Percentiles rank a stretch among this genome's conserved stretches.
phyloP scores from a whole-genome alignment of 1,284 basidiomycete genomes.

The Golubevia pallescens region DNA sequence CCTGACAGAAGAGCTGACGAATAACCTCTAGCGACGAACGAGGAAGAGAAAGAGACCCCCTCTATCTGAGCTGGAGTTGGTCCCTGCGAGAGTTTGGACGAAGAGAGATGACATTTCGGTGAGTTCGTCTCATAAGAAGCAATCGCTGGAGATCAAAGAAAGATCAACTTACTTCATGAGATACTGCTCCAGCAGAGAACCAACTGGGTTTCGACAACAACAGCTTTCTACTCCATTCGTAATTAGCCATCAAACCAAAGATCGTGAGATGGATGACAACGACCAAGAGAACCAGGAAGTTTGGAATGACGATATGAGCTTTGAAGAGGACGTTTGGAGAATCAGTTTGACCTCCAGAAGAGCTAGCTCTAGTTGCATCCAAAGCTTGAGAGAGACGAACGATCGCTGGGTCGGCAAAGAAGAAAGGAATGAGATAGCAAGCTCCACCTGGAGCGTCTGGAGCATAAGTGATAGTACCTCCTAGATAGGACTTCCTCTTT shows the following conservation, averaged over 20 bases:
- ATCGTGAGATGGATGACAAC: slow-evolving; percentile 6
- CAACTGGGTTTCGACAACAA: slow-evolving; percentile 14
- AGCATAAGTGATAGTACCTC: neutral
- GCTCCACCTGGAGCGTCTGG: neutral
- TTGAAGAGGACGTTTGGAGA: slow-evolving; percentile 12
- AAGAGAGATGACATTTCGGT: neutral
- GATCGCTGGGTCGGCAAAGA: slow-evolving; percentile 24
- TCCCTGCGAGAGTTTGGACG: slow-evolving; percentile 1
- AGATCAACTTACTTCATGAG: slow-evolving; percentile 16
- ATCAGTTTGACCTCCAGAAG: neutral
- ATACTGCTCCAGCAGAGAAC: slow-evolving; percentile 17
- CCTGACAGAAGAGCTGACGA: neutral
- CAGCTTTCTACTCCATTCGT: slow-evolving; percentile 7
- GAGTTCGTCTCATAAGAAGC: neutral
- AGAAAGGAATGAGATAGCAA: slow-evolving; percentile 13
- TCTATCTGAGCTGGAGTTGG: slow-evolving; percentile 16
- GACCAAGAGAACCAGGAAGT: slow-evolving; percentile 10
- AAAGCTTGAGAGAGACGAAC: slow-evolving; percentile 17
- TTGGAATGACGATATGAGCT: slow-evolving; percentile 16
- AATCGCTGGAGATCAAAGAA: neutral
- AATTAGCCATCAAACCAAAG: slow-evolving; percentile 15
- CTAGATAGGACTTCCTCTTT: neutral
- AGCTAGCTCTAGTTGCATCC: slow-evolving; percentile 4
- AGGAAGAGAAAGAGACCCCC: slow-evolving; percentile 9
- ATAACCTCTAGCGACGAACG: slow-evolving; percentile 14